These are phyloP conservation scores for Herpotrichia juniperi DNA, from an alignment of 2,329 filamentous ascomycete species.

Conservation along the genomic window DNA sequence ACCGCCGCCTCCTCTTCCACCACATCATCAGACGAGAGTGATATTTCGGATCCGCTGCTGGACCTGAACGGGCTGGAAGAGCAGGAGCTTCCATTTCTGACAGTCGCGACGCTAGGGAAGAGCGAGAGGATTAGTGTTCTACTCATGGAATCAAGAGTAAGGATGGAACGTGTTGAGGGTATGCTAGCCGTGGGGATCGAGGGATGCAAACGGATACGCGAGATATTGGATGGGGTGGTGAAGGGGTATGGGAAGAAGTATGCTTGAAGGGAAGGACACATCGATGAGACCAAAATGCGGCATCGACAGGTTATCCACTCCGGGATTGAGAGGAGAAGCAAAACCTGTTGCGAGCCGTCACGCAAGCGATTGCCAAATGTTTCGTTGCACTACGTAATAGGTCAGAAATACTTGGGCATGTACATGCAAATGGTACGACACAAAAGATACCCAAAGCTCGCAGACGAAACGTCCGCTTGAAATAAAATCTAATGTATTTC, in stretches of 20 bases:
- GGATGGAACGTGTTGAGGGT: constrained; percentile 79
- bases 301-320: background rate
- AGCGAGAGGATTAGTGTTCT: constrained; percentile 78
- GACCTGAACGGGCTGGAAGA: constrained; percentile 83
- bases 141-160: constrained; percentile 87
- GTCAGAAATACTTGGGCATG: background rate
- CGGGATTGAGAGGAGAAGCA: background rate
- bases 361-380: too few relatives aligned
- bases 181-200: constrained; percentile 94
- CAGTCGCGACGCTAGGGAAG: constrained; percentile 78
- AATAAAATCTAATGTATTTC: too few relatives aligned
- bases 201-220: constrained; percentile 84
- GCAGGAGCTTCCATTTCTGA: constrained; percentile 86
- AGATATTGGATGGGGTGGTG: constrained; percentile 81
- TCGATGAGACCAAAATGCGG: background rate
- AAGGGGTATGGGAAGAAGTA: constrained; percentile 44
- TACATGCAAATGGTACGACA: background rate
- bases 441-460: background rate
- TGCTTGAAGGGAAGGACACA: constrained; percentile 9
- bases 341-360: too few relatives aligned
- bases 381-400: too few relatives aligned
- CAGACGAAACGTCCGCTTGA: too few relatives aligned
- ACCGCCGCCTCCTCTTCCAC: constrained; percentile 81
- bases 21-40: constrained; percentile 53
- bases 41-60: constrained; percentile 76